Percentiles rank a stretch among this genome's conserved stretches.
Evolutionary conservation across 805 yeast genomes (phyloP).

Genomic region (Helenozyma baotianmanensis): DNA sequence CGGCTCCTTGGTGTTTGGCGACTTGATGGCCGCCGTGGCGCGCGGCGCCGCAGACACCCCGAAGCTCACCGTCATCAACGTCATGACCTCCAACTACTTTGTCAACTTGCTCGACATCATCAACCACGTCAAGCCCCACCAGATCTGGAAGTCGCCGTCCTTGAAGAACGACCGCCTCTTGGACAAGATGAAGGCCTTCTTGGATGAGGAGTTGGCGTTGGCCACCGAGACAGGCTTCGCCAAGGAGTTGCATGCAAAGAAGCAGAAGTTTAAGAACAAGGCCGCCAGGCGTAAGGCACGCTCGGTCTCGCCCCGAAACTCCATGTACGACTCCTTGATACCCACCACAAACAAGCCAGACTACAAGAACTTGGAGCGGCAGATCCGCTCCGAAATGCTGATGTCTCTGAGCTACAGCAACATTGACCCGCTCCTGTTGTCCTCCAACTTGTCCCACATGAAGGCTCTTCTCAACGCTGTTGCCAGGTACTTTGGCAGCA

Average conservation of each 20-base stretch:
- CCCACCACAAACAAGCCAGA: constrained; percentile 1
- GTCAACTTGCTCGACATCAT: constrained; percentile 35
- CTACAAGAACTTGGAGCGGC: constrained; percentile 7
- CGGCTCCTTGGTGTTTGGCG: constrained; percentile 29
- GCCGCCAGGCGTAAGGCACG: not conserved
- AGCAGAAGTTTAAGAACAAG: not conserved
- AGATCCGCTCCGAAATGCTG: constrained; percentile 5
- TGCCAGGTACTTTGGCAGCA: constrained; percentile 2
- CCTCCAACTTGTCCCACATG: constrained; percentile 21
- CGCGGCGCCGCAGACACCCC: constrained; percentile 14
- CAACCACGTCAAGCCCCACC: constrained; percentile 28
- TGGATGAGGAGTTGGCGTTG: constrained; percentile 20
- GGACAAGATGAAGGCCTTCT: constrained; percentile 22
- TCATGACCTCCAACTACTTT: constrained; percentile 38
- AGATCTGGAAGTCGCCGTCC: constrained; percentile 37
- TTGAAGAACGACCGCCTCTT: constrained; percentile 22
- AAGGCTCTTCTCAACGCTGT: constrained; percentile 14
- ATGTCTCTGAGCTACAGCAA: constrained; percentile 17
- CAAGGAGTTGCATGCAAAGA: not conserved
- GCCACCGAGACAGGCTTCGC: not conserved
- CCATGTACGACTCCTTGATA: not conserved
- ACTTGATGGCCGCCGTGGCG: constrained; percentile 18
- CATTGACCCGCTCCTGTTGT: constrained; percentile 28
- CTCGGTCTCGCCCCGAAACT: not conserved
- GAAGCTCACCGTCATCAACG: constrained; percentile 31